A percentile compares a stretch with the other conserved stretches of the same genome.
Evolutionary conservation across 2,329 filamentous ascomycete genomes (phyloP).

Genomic region (Stemphylium vesicarium): DNA sequence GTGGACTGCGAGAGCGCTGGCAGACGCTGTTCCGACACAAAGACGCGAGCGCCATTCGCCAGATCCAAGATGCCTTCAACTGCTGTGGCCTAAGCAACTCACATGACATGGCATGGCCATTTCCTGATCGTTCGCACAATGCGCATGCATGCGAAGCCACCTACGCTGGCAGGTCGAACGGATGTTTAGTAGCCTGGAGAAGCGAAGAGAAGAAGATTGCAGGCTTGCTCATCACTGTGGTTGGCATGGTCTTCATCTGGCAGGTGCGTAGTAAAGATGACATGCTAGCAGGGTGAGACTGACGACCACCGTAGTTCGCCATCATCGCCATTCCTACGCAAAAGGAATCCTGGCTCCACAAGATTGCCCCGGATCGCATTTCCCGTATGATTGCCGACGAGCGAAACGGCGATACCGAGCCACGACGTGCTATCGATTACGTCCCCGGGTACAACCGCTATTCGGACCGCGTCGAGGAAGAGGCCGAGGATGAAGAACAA

Average conservation of each 20-base stretch:
- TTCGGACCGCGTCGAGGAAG: slow-evolving; percentile 41
- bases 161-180: slow-evolving; percentile 51
- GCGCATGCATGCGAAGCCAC: slow-evolving; percentile 54
- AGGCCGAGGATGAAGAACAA: slow-evolving; percentile 26
- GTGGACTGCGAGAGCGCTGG: slow-evolving; percentile 66
- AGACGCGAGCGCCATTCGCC: slow-evolving; percentile 58
- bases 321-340: slow-evolving; percentile 42
- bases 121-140: slow-evolving; percentile 50
- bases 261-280: slow-evolving; percentile 27
- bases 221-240: slow-evolving; percentile 62
- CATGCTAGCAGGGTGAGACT: neutral
- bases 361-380: slow-evolving; percentile 38
- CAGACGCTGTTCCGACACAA: slow-evolving; percentile 59
- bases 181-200: slow-evolving; percentile 65
- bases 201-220: slow-evolving; percentile 60
- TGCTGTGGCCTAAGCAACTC: slow-evolving; percentile 70
- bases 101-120: slow-evolving; percentile 69
- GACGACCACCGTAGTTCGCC: slow-evolving; percentile 25
- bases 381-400: slow-evolving; percentile 42
- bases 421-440: slow-evolving; percentile 38
- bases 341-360: slow-evolving; percentile 42
- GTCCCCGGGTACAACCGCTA: slow-evolving; percentile 38
- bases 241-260: slow-evolving; percentile 43
- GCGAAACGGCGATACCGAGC: slow-evolving; percentile 26
- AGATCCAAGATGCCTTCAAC: slow-evolving; percentile 68